Conservation (phyloP, 495 filamentous ascomycete species). For the Friedmanniomyces endolithicus region DNA sequence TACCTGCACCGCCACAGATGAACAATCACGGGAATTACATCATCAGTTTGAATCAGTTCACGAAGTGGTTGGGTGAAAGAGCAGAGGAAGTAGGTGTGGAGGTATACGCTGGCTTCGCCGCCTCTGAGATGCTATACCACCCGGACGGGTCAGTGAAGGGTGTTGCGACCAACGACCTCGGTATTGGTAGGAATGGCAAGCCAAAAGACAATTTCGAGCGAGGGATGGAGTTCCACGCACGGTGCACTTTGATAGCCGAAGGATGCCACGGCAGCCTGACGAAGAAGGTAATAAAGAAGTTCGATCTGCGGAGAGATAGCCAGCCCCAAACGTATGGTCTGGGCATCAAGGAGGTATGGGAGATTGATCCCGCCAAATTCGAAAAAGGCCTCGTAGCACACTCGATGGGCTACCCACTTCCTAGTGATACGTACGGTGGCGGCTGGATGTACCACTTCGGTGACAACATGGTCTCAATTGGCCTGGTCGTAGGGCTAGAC, state of each 20-base stretch:
- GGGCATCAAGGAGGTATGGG: constrained; percentile 95
- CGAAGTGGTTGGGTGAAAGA: constrained; percentile 87
- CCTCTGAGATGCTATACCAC: constrained; percentile 80
- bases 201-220: constrained; percentile 86
- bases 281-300: constrained; percentile 93
- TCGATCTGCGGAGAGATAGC: constrained; percentile 75
- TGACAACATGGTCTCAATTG: constrained; percentile 89
- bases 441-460: constrained; percentile 99
- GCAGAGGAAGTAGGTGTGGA: constrained; percentile 98
- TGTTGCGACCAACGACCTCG: constrained; percentile 92
- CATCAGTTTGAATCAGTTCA: constrained; percentile 82
- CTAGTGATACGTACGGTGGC: constrained; percentile 83
- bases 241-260: constrained; percentile 86
- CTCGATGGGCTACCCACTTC: constrained; percentile 87
- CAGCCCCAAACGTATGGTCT: constrained; percentile 91
- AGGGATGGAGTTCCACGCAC: constrained; percentile 97
- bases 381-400: constrained; percentile 72
- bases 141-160: constrained; percentile 79
- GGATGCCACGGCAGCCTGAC: constrained; percentile 93
- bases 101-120: constrained; percentile 91
- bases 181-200: constrained; percentile 65
- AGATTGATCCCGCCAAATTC: constrained; percentile 88
- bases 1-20: constrained; percentile 93
- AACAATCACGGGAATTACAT: constrained; percentile 98
- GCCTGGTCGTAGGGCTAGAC: constrained; percentile 87